Evolutionary conservation across 495 filamentous ascomycete species (phyloP), one percentile per base, ranked within the genome.

Genomic region (Penicillium crystallinum): DNA sequence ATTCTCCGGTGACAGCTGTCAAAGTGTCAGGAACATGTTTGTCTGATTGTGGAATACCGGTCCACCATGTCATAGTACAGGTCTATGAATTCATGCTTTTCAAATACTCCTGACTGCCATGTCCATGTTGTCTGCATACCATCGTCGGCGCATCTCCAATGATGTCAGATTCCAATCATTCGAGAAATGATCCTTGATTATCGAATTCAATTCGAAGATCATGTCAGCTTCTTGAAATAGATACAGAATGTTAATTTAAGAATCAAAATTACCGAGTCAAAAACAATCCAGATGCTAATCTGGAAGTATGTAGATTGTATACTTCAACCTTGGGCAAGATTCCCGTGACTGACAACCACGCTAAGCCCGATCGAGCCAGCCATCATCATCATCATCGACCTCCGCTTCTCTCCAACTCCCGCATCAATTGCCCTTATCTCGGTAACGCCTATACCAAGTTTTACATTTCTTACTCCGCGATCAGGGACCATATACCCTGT

Each of bases 321-420:
- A 34, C 45, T 37, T 49, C 37, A 46, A 41, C 22, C 22, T 38
- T 7, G 14, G 40, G 34, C 18, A 27, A n/a, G 38, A 29, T 49
- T 60, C 67, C 66, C 66, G 68, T 73, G 70, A 72, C 64, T 54
- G 47, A 25, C 21, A 30, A 49, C 45, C 31, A 31, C 66, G 58
- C 70, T 73, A 73, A 62, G 10, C 68, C 57, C 14, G 1, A 53
- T 61, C 18, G 18, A 58, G 58, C 50, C 18, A 40, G 35, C 55
- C 60, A 53, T 53, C 58, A 60, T 65, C 58, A 60, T 65, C 60
- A 60, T 60, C 59, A 62, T 61, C 53, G 42, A 55, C 62, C 64
- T 63, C 68, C 68, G 57, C 59, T 41, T 48, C 45, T 15, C 59
- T 63, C 50, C 56, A 52, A 55, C 43, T 48, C 51, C 43, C 19